Evolutionary conservation across 1,284 basidiomycete species (phyloP).

Genomic region (Neonothopanus nambi): DNA sequence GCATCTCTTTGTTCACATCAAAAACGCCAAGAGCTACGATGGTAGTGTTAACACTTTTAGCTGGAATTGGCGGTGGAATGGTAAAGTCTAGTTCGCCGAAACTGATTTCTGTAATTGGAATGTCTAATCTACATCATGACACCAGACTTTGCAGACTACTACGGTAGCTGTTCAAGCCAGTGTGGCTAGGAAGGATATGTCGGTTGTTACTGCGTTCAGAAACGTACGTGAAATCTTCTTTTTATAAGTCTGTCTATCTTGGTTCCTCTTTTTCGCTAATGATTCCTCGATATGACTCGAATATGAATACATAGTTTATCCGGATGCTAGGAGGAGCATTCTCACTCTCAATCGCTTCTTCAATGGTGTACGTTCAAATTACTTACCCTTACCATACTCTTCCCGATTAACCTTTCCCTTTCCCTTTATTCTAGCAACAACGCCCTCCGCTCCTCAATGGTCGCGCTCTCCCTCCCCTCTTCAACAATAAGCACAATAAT

Average conservation of each 20-base stretch:
- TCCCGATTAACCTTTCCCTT: neutral
- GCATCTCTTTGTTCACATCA: slow-evolving; percentile 60
- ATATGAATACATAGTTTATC: slow-evolving; percentile 40
- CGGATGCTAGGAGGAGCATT: slow-evolving; percentile 66
- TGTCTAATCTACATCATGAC: no score
- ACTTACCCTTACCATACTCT: neutral
- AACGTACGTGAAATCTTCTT: slow-evolving; percentile 34
- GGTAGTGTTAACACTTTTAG: slow-evolving; percentile 69
- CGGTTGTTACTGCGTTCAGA: slow-evolving; percentile 68
- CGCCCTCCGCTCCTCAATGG: slow-evolving; percentile 45
- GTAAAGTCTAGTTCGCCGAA: slow-evolving; percentile 30
- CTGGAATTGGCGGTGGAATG: slow-evolving; percentile 69
- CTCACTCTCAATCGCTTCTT: slow-evolving; percentile 59
- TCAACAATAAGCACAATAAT: slow-evolving; percentile 42
- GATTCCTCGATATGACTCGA: no score
- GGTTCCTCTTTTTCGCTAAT: no score
- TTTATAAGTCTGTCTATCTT: neutral
- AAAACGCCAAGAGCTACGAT: slow-evolving; percentile 50
- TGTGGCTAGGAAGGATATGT: slow-evolving; percentile 65
- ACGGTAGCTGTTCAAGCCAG: slow-evolving; percentile 73
- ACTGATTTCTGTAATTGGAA: neutral
- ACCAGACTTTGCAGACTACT: slow-evolving; percentile 59
- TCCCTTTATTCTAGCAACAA: slow-evolving; percentile 51
- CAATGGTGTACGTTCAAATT: slow-evolving; percentile 45
- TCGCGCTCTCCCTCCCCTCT: slow-evolving; percentile 34